A percentile compares a stretch with the other conserved stretches of the same genome.
Evolutionary conservation across 75 land plant genomes (phyloP).

Genomic region (Cryptomeria japonica): DNA sequence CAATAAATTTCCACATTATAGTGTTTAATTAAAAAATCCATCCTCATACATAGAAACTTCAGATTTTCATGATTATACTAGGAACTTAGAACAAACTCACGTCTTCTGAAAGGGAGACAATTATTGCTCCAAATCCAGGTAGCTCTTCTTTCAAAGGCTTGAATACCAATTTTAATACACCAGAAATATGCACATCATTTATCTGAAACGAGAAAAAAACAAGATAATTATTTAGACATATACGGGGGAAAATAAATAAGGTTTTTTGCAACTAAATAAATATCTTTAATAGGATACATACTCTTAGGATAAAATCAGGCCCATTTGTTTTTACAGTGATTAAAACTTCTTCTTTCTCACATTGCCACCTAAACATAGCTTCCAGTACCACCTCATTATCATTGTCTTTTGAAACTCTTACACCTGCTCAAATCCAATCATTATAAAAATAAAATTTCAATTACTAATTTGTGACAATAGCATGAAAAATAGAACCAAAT

Average conservation of each 20-base stretch:
- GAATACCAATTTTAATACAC: constrained; percentile 26
- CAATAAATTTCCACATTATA: too few species aligned
- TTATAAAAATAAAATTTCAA: not conserved
- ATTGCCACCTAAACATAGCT: constrained; percentile 22
- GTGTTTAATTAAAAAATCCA: too few species aligned
- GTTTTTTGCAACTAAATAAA: not conserved
- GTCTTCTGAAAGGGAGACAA: constrained; percentile 29
- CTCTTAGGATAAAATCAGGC: constrained; percentile 37
- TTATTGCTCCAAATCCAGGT: constrained; percentile 45
- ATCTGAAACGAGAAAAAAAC: constrained; percentile 20
- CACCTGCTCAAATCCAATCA: constrained; percentile 27
- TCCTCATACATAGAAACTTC: not conserved
- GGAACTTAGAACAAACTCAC: constrained; percentile 21
- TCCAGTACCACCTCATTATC: constrained; percentile 39
- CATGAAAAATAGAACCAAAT: not conserved
- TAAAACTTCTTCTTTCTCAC: constrained; percentile 26
- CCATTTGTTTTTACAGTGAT: constrained; percentile 30
- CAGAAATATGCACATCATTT: constrained; percentile 24
- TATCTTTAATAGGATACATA: constrained; percentile 1
- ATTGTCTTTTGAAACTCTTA: constrained; percentile 23
- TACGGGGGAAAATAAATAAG: not conserved
- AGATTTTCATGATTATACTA: not conserved
- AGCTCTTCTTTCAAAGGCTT: constrained; percentile 40
- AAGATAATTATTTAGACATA: not conserved
- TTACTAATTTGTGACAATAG: not conserved